Base-by-base conservation (phyloP, 148 eudicot genomes). In the Diospyros lotus region DNA sequence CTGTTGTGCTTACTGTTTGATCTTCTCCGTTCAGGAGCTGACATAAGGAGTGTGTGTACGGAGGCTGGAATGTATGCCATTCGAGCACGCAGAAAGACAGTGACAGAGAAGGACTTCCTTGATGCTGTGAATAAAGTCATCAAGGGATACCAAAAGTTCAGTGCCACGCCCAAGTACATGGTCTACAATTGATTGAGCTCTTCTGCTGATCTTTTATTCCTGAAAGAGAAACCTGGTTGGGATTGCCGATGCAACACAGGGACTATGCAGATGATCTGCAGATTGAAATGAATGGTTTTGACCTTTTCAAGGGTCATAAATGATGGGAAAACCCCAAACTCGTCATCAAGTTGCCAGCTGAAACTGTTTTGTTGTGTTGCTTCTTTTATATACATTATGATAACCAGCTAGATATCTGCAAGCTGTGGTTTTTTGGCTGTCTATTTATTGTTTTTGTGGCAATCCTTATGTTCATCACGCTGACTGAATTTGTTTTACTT, bases 81-180 rank as follows among this genome's bases (percentile, higher is more conserved):
- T 46, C 77, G 98, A 75, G 98, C 98, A 58, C 80, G 94, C 54
- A 89, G 98, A 81, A 93, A 91, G 84, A 89, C 97, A 1, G 97
- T 93, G 2, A 93, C 97, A 0, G 97, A 95, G 80, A 95, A 92
- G 70, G 98, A 95, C 73, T 95, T 95, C 69, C 87, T 95, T 9
- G 97, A 95, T 80, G 98, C 99, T 2, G 99, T 95, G 64, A 93
- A 93, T 84, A 95, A 95, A 77, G 99, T 95, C 68, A 95, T 95
- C 58, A 95, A 91, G 82, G 99, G 99, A 2, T 93, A 93, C 77
- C 97, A 95, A 83, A 95, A 93, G 81, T 95, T 95, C 80, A 95
- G 99, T 75, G 97, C 99, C 40, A 93, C 98, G 2, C 98, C 98
- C 18, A 93, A 93, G 73, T 93, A 93, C 62, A 93, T 93, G 98